phyloP scores from a whole-genome alignment of 371 early-diverging fungal genomes.

The Mortierella sp. region DNA sequence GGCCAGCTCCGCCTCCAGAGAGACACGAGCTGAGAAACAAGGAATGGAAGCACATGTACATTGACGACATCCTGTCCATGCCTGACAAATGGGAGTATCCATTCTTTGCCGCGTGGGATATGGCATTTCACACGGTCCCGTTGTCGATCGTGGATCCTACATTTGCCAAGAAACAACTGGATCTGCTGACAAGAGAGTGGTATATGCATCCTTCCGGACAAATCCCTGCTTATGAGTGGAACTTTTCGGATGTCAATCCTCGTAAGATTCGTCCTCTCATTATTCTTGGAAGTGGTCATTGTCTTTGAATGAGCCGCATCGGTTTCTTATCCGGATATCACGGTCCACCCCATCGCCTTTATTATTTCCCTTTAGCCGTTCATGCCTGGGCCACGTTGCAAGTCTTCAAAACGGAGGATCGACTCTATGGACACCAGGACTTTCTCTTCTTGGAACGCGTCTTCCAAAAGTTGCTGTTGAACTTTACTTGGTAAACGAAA shows the following conservation, averaged over 20 bases:
- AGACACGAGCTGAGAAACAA: constrained; percentile 30
- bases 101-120: constrained; percentile 53
- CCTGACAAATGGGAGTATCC: constrained; percentile 55
- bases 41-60: constrained; percentile 47
- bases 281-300: not conserved
- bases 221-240: constrained; percentile 59
- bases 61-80: constrained; percentile 48
- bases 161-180: constrained; percentile 46
- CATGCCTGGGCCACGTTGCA: constrained; percentile 61
- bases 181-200: constrained; percentile 50
- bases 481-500: constrained; percentile 57
- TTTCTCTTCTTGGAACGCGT: constrained; percentile 58
- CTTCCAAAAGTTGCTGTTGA: constrained; percentile 60
- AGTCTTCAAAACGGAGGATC: constrained; percentile 55
- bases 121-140: constrained; percentile 47
- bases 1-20: constrained; percentile 25
- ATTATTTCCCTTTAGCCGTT: constrained; percentile 38
- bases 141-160: constrained; percentile 38
- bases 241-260: constrained; percentile 60
- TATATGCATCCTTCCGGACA: constrained; percentile 51
- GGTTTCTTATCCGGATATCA: too few relatives aligned
- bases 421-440: constrained; percentile 47
- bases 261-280: constrained; percentile 23
- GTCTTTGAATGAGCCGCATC: not conserved
- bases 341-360: too few relatives aligned